A percentile compares a stretch with the other conserved stretches of the same genome.
phyloP scores from a whole-genome alignment of 169 alveolate species.

The Fabrea salina region DNA sequence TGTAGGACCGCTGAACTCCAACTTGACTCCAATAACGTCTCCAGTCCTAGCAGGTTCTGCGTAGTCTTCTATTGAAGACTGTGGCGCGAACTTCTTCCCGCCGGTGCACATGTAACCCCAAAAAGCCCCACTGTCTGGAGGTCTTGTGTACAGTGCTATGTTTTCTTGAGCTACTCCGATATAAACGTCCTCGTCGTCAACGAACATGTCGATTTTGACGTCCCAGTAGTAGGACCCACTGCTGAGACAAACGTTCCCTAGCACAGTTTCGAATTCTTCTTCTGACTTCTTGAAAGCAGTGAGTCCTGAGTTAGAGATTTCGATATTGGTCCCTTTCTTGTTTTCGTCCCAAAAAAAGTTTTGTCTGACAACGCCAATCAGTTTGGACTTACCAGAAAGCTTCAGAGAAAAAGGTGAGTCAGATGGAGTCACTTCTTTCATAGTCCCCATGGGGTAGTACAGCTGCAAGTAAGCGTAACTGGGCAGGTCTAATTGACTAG shows the following conservation, averaged over 20 bases:
- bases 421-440: background rate
- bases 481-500: background rate
- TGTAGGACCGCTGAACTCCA: background rate
- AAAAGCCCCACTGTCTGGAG: background rate
- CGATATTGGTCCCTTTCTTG: constrained; percentile 24
- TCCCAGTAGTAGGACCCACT: constrained; percentile 19
- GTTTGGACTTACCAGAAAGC: background rate
- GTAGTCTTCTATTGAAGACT: background rate
- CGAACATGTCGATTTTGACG: background rate
- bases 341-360: constrained; percentile 31
- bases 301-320: constrained; percentile 19
- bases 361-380: constrained; percentile 21
- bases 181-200: background rate
- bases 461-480: background rate
- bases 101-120: constrained; percentile 19
- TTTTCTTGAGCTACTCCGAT: constrained; percentile 18
- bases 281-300: constrained; percentile 28
- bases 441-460: background rate
- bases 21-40: constrained; percentile 14
- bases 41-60: constrained; percentile 27
- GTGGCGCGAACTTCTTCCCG: background rate
- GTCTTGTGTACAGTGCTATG: background rate
- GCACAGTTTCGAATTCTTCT: background rate
- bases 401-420: constrained; percentile 29
- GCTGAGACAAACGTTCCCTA: background rate